A percentile compares a stretch with the other conserved stretches of the same genome.
Conservation (phyloP, 2,329 filamentous ascomycete genomes). For the Byssoonygena ceratinophila region DNA sequence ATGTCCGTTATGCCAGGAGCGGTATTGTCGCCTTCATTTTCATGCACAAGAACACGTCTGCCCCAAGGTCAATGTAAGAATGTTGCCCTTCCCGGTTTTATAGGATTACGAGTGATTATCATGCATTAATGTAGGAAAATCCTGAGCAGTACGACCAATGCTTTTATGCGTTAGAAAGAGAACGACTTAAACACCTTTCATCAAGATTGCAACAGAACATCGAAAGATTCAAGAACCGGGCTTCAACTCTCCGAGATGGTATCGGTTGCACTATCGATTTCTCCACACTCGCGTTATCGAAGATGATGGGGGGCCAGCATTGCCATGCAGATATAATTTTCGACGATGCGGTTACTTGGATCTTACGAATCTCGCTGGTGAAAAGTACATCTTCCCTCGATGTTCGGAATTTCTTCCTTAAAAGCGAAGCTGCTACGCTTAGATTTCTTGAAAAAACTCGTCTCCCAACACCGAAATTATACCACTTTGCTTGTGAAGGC, state of each 20-base stretch:
- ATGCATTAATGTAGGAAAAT: not conserved
- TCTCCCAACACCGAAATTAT: conserved; percentile 30
- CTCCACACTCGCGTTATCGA: conserved; percentile 21
- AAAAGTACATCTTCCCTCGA: conserved; percentile 24
- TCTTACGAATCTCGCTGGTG: conserved; percentile 34
- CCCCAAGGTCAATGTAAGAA: not conserved
- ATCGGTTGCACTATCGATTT: conserved; percentile 30
- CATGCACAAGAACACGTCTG: not conserved
- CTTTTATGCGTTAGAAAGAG: not conserved
- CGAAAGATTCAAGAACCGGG: conserved; percentile 17
- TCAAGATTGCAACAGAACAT: not conserved
- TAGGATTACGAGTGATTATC: not conserved
- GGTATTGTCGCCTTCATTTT: not conserved
- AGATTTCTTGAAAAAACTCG: conserved; percentile 29
- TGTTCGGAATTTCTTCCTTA: conserved; percentile 19
- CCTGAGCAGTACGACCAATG: not conserved
- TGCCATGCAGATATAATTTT: conserved; percentile 37
- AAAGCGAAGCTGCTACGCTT: conserved; percentile 34
- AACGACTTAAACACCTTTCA: not conserved
- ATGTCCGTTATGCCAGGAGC: not conserved
- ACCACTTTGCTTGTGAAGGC: conserved; percentile 25
- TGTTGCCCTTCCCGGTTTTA: no score
- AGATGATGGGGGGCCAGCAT: conserved; percentile 40
- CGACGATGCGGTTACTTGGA: conserved; percentile 37
- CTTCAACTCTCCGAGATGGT: conserved; percentile 29